A percentile compares a stretch with the other conserved stretches of the same genome.
Evolutionary conservation across 129 eudicot genomes (phyloP).

Genomic region (Dittrichia graveolens): DNA sequence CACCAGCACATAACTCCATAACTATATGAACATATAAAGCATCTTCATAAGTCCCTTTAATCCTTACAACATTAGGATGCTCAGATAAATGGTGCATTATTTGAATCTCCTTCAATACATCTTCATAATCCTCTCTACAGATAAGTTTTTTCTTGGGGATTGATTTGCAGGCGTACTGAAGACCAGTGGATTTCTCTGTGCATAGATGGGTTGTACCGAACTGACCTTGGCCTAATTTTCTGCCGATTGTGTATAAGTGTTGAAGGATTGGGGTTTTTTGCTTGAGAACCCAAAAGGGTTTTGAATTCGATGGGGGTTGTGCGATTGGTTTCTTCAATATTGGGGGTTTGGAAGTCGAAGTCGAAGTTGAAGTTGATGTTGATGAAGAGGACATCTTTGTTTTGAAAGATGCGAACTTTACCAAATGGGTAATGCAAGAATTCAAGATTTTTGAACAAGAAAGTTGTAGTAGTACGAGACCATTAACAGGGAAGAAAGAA

Average conservation of each 20-base stretch:
- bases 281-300: slow-evolving; percentile 69
- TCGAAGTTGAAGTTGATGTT: slow-evolving; percentile 41
- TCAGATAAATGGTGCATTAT: slow-evolving; percentile 93
- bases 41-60: slow-evolving; percentile 90
- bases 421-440: slow-evolving; percentile 33
- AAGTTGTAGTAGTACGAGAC: slow-evolving; percentile 6
- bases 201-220: slow-evolving; percentile 88
- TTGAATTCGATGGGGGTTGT: slow-evolving; percentile 36
- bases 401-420: slow-evolving; percentile 20
- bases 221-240: slow-evolving; percentile 83
- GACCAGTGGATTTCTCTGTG: slow-evolving; percentile 64
- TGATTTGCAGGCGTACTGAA: slow-evolving; percentile 76
- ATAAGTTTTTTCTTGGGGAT: slow-evolving; percentile 84
- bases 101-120: slow-evolving; percentile 92
- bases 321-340: slow-evolving; percentile 44
- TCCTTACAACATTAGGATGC: slow-evolving; percentile 73
- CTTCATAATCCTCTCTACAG: slow-evolving; percentile 83
- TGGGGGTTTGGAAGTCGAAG: slow-evolving; percentile 39
- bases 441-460: slow-evolving; percentile 14
- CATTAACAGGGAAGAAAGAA: not conserved
- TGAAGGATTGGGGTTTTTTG: slow-evolving; percentile 65
- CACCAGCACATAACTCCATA: slow-evolving; percentile 97
- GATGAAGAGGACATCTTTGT: slow-evolving; percentile 20
- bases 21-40: slow-evolving; percentile 75
- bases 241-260: slow-evolving; percentile 65